These are phyloP conservation scores for Fraxinus sp. DNA, from an alignment of 305 asterid species.

Conservation along the genomic window DNA sequence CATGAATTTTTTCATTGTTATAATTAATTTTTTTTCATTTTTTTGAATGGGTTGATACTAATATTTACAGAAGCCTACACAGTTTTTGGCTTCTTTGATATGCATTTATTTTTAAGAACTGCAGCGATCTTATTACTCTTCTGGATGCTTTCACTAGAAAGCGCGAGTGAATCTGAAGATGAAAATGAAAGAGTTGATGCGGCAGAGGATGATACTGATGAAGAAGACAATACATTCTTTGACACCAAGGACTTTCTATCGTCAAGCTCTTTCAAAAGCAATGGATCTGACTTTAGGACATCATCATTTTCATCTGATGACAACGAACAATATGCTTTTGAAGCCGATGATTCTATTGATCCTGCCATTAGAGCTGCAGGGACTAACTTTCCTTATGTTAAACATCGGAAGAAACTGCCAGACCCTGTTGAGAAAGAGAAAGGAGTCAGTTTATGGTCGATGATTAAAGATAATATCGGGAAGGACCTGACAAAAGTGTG, in stretches of 20 bases:
- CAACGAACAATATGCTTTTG: conserved; percentile 52
- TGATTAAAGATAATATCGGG: conserved; percentile 95
- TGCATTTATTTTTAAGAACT: conserved; percentile 10
- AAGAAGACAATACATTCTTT: conserved; percentile 81
- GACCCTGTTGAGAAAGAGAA: conserved; percentile 85
- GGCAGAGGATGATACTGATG: conserved; percentile 92
- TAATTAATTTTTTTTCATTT: neutral
- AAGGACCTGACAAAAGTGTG: conserved; percentile 97
- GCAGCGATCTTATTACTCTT: conserved; percentile 23
- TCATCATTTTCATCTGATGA: conserved; percentile 77
- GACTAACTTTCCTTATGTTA: conserved; percentile 65
- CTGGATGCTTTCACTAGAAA: conserved; percentile 52
- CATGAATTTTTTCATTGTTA: neutral
- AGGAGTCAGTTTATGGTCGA: conserved; percentile 97
- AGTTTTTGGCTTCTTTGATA: conserved; percentile 10
- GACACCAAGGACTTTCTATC: conserved; percentile 92
- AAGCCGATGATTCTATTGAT: conserved; percentile 60
- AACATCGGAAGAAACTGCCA: conserved; percentile 86
- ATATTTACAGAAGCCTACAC: neutral
- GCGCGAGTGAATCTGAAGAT: conserved; percentile 82
- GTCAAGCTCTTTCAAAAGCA: conserved; percentile 78
- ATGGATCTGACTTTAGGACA: conserved; percentile 68
- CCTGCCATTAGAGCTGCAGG: conserved; percentile 63
- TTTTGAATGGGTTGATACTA: conserved; percentile 1
- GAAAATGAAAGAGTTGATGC: conserved; percentile 88